Evolutionary conservation across 805 yeast species (phyloP), one percentile per base, ranked within the genome.

Genomic region (Yarrowia porcina): DNA sequence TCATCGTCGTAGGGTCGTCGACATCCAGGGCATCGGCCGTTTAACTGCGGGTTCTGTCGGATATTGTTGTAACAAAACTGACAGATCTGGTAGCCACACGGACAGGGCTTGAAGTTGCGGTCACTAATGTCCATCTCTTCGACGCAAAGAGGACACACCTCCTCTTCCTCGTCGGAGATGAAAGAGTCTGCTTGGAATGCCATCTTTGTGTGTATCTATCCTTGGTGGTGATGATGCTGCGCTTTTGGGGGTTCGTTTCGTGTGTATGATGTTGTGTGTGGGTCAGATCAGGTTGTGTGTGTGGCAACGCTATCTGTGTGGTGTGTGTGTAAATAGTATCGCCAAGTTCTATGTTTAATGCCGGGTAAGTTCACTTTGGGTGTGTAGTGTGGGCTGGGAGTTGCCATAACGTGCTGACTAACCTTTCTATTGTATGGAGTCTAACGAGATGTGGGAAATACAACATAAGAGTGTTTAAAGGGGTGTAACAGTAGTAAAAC

Each of bases 101-200:
- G 98, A 79, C 99, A 94, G n/a, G 99, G 99, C 74, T 88, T 90
- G 80, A 94, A 94, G 77, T 91, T 90, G 72, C 89, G 90, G 76
- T 94, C 99, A 17, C 96, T 88, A 52, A 93, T 85, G 75, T 94
- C 99, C 91, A 94, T 87, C 73, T 94, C 97, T 76, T 94, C 99
- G 71, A 92, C 93, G 79, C 99, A 94, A 66, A 94, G 83, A 63
- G 99, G 99, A 77, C 97, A 59, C 27, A 32, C 41, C 33, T 44
- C 52, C 25, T 59, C 63, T 28, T 59, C 63, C 42, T 59, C 63
- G 12, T 59, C 63, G 28, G 63, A 59, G 33, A 45, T 35, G 38
- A 35, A 59, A n/a, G 63, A 45, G 54, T 56, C 61, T 30, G 47
- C 49, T 21, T 56, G 47, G 36, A 56, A 39, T n/a, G 32, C 61